Base-by-base conservation (phyloP, 2,329 filamentous ascomycete species). In the Botrytis hyacinthi region DNA sequence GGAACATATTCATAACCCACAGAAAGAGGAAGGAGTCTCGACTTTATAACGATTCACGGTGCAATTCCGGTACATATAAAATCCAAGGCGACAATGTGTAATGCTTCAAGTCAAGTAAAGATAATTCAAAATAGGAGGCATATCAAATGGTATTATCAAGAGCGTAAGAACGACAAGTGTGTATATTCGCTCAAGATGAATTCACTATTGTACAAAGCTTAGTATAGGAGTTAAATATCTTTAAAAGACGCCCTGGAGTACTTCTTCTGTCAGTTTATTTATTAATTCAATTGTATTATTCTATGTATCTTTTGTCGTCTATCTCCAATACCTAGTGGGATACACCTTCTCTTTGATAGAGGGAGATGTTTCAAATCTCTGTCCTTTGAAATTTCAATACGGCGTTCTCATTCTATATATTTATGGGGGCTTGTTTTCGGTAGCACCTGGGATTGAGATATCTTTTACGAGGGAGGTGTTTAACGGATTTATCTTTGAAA, bases 341-440 rank as follows among this genome's bases (percentile, higher is more conserved):
- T 54, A 29, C 3, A 54, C 4, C 51, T 54, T n/a, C n/a, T 29
- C 3, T 18, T 54, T 29, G 8, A 2, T 37, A 29, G 2, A 29
- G 14, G 14, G 12, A 9, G n/a, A 29, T 18, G 3, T 18, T 29
- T 29, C 5, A 18, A 2, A 4, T 57, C 3, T 29, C 51, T 57
- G 14, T 1, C 6, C 0, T 32, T 32, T 18, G 14, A 57, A 1
- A 9, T 18, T 0, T 18, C 6, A 4, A 57, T 2, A 29, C n/a
- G 3, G 3, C 51, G 14, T n/a, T 29, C n/a, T 57, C n/a, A 7
- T n/a, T n/a, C 26, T n/a, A 7, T 22, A 12, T 9, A n/a, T 54
- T 54, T 9, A 12, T 54, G 16, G 48, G 22, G 12, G 26, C 48
- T n/a, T 16, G 42, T 18, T 29, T 29, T 29, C 1, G 14, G 29